Base-by-base conservation (phyloP, 805 yeast genomes). In the Naumovozyma dairenensis region DNA sequence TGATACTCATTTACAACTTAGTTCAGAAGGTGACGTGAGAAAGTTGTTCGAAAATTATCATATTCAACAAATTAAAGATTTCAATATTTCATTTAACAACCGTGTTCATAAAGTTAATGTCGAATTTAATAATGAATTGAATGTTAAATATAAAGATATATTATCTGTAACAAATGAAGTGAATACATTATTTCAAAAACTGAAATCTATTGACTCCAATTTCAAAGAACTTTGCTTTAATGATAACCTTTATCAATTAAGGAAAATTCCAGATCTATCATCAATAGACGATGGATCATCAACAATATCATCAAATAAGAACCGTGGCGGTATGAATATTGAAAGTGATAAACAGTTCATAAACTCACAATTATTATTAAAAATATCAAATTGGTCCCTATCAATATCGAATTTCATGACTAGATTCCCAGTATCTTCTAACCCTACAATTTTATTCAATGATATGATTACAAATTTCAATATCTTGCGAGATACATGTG, bases 141-240 rank as follows among this genome's bases (percentile, higher is more conserved):
- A 43, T 16, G 21, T 32, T 10, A 48, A 49, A 20, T 56, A 53
- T 29, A 39, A 34, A 3, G 53, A 48, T 25, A 44, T 56, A 2
- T 28, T 56, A 18, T 35, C 38, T n/a, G 49, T 53, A 6, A 53
- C 57, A 3, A 42, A 42, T 28, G 39, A 39, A 5, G 49, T 54
- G 6, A 36, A 36, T 6, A 15, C 16, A 2, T 26, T 56, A 29
- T 35, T 40, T 27, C 34, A 26, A 21, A 32, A 35, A 1, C 29
- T 53, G 32, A 46, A 43, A 25, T 33, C 13, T 3, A 39, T 43
- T 2, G 59, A 56, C 27, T 29, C 36, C 2, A 37, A 45, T 6
- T 47, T 56, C 25, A 44, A 47, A 43, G 48, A 47, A 4, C 37
- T 56, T n/a, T 56, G 61, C 35, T 56, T 56, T 28, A 40, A 50